Base-by-base conservation (phyloP, 2,329 filamentous ascomycete species). In the Daldinia eschscholtzii region DNA sequence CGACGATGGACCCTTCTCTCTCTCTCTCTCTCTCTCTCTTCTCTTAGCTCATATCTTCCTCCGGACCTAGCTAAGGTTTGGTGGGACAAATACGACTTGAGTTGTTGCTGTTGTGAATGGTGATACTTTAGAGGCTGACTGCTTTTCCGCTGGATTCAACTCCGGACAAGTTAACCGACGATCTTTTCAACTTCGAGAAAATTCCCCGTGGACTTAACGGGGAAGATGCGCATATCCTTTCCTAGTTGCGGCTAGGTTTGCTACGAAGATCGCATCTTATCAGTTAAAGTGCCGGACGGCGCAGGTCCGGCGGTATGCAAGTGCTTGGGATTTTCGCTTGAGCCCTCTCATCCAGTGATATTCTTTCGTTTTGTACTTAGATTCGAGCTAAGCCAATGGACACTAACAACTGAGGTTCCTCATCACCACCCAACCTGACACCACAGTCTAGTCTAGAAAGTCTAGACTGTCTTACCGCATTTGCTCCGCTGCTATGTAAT, bases 141-240 rank as follows among this genome's bases (percentile, higher is more conserved):
- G 18, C 52, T 55, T 55, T 23, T n/a, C 20, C 30, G 33, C 33
- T 35, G 33, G 37, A 23, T 23, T 23, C 33, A 58, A 42, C 23
- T 46, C 56, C 39, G 35, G 4, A 39, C 13, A 28, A 39, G 52
- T 48, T 48, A 20, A 41, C 52, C 39, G 57, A 48, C 28, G 62
- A 60, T 65, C 56, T 60, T 65, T 59, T 37, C 61, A 55, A 15
- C 18, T 37, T 65, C 39, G 28, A 64, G 55, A 60, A 59, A 35
- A 60, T 48, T 57, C 18, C 35, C 57, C 48, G 41, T 39, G 10
- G 46, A 35, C 15, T 28, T 39, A 20, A 52, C 26, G 12, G 30
- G 10, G 12, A 26, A 42, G 18, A 26, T 23, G 41, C 28, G 57
- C 63, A 44, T 30, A 50, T 60, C 39, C 6, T 56, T 59, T 56